Base-by-base conservation (phyloP, 1,284 basidiomycete species). In the Amylostereum areolatum region DNA sequence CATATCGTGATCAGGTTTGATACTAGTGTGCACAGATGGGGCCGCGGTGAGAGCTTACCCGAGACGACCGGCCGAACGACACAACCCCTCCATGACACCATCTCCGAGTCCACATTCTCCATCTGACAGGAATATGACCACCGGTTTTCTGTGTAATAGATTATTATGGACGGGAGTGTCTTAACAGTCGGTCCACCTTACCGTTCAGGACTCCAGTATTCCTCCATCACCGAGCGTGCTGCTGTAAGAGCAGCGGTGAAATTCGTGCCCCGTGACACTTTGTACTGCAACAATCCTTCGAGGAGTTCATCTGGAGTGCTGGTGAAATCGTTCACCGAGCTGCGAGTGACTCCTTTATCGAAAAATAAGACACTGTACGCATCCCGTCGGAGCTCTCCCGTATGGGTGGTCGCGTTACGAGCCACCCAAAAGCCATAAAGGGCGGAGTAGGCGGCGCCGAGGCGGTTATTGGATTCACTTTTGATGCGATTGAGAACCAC, bases 51-150 rank as follows among this genome's bases (percentile, higher is more conserved):
- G 40, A 30, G 59, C 64, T 47, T 53, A 80, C 81, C 79, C 78
- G 3, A 70, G 70, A 37, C 65, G 64, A n/a, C 77, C 58, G 2
- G 79, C 71, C 2, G 67, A 53, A 5, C 69, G 69, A 52, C 76
- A 77, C 2, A 83, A 45, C 51, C 72, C 68, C 27, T 75, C 72
- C 48, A 81, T 63, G 0, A 62, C 60, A 0, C 59, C 27, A 46
- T 82, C 76, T 0, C 49, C 50, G 18, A 77, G 65, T 1, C 43
- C 31, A 48, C 74, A 74, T 61, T 79, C 73, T 0, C 81, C 82
- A 50, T 81, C 81, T 0, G 81, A 83, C n/a, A 84, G 66, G 60
- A 83, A 83, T 30, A 84, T 72, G n/a, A 83, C 63, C n/a, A 84
- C 72, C 0, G 81, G 82, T 0, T 66, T 60, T 48, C 81, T 83